phyloP scores from a whole-genome alignment of 805 yeast genomes.

The Priceomyces carsonii region DNA sequence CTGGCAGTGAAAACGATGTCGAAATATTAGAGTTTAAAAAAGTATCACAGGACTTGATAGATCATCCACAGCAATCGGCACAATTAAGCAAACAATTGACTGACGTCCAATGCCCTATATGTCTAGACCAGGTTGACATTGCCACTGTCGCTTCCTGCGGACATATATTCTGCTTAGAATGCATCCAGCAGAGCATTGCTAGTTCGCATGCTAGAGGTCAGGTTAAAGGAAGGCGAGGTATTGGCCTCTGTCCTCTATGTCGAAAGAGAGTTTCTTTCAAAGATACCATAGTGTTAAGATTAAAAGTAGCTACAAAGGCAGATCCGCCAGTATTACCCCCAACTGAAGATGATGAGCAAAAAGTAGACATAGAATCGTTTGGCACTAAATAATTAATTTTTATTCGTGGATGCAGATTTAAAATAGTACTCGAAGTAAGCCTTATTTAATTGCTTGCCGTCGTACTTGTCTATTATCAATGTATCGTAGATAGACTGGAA shows the following conservation, averaged over 20 bases:
- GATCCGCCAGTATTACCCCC: slow-evolving; percentile 16
- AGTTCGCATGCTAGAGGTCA: slow-evolving; percentile 46
- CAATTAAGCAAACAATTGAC: slow-evolving; percentile 30
- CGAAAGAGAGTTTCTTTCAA: slow-evolving; percentile 39
- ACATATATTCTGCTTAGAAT: slow-evolving; percentile 43
- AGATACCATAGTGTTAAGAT: slow-evolving; percentile 29
- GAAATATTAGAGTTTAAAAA: slow-evolving; percentile 38
- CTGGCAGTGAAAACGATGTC: slow-evolving; percentile 35
- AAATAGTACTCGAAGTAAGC: slow-evolving; percentile 2
- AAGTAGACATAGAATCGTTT: slow-evolving; percentile 4
- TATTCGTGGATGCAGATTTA: slow-evolving; percentile 2
- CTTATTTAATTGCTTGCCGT: slow-evolving; percentile 7
- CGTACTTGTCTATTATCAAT: slow-evolving; percentile 6
- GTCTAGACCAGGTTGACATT: slow-evolving; percentile 40
- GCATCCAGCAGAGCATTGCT: slow-evolving; percentile 41
- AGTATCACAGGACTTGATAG: slow-evolving; percentile 35
- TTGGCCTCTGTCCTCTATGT: slow-evolving; percentile 46
- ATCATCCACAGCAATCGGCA: slow-evolving; percentile 23
- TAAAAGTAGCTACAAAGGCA: slow-evolving; percentile 15
- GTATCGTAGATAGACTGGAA: slow-evolving; percentile 9
- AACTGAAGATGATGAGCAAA: slow-evolving; percentile 2
- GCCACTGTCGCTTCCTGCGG: slow-evolving; percentile 47
- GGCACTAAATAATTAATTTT: neutral
- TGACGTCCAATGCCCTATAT: slow-evolving; percentile 44
- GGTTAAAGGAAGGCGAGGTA: slow-evolving; percentile 34